Evolutionary conservation across 192 early-diverging fungal species (phyloP).

Genomic region (Obelidium mucronatum): DNA sequence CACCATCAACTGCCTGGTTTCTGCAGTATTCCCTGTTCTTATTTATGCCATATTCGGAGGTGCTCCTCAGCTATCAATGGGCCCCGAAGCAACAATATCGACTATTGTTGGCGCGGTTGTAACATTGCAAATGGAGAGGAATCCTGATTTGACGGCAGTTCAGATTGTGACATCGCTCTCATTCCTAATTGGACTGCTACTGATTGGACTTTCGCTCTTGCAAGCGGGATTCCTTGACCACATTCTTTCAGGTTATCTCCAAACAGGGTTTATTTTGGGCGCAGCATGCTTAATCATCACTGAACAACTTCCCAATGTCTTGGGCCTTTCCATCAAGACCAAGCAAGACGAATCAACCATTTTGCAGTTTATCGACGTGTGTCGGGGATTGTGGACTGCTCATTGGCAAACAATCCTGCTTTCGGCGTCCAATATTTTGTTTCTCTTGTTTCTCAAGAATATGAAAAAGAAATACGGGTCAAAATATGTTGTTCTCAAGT

Average conservation of each 20-base stretch:
- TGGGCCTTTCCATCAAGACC: slow-evolving; percentile 27
- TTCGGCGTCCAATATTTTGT: slow-evolving; percentile 28
- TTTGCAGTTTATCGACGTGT: slow-evolving; percentile 23
- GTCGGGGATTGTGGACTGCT: slow-evolving; percentile 6
- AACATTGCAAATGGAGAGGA: neutral
- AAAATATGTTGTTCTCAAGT: slow-evolving; percentile 4
- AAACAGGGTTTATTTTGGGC: slow-evolving; percentile 33
- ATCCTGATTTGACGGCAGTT: slow-evolving; percentile 23
- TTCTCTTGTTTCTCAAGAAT: slow-evolving; percentile 24
- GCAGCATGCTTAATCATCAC: slow-evolving; percentile 48
- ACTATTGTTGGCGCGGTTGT: slow-evolving; percentile 29
- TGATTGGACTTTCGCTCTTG: slow-evolving; percentile 38
- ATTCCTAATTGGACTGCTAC: slow-evolving; percentile 43
- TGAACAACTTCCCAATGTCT: slow-evolving; percentile 45
- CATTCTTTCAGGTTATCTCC: slow-evolving; percentile 48
- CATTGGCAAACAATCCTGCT: slow-evolving; percentile 6
- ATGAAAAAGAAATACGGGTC: slow-evolving; percentile 30
- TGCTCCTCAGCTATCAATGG: slow-evolving; percentile 47
- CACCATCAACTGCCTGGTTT: slow-evolving; percentile 43
- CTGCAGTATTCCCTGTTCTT: slow-evolving; percentile 49
- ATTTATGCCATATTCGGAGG: slow-evolving; percentile 55
- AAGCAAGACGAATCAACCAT: slow-evolving; percentile 20
- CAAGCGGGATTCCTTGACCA: slow-evolving; percentile 56
- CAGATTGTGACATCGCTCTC: slow-evolving; percentile 41
- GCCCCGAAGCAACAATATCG: slow-evolving; percentile 24